Base-by-base conservation (phyloP, 192 early-diverging fungal genomes). In the Coemansia sp. region DNA sequence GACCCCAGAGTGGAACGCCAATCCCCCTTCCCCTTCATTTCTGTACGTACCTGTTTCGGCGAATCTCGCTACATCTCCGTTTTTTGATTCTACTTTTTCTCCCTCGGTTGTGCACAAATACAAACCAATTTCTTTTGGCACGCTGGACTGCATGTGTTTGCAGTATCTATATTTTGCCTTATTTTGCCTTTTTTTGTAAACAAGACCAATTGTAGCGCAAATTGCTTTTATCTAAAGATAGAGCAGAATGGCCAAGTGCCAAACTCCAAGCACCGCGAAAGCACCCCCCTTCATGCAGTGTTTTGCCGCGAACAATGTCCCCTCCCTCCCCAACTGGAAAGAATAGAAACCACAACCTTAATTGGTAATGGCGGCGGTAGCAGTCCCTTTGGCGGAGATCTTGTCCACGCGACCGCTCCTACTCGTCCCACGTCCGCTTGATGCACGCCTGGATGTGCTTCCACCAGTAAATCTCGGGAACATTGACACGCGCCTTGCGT, bases 391-490 rank as follows among this genome's bases (percentile, higher is more conserved):
- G 56, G 18, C 19, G 36, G 26, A 19, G 15, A 36, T 22, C 22
- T 17, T 21, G 29, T 17, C 32, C 22, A 27, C 24, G n/a, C 60
- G 24, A 9, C 21, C 33, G 6, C 22, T 11, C 4, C 27, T 62
- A 33, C n/a, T 32, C 34, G 10, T 57, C 12, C 78, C 78, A 75
- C 8, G 60, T 41, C n/a, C 60, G 62, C 50, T 70, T 80, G 54
- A 61, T 65, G 67, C 81, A 82, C 22, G 62, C 68, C 37, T 82
- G 76, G 32, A 74, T 74, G 41, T 82, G 81, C 53, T 82, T 82
- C 81, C 81, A 82, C 81, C 81, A 82, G 48, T 75, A 79, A 37
- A 82, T 82, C 43, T 82, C 57, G 1, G 76, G 81, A 9, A 79
- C 76, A 17, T 82, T 82, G 33, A 79, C 72, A 38, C 44, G 46